A percentile compares a stretch with the other conserved stretches of the same genome.
These are phyloP conservation scores for Diddensiella santjacobensis DNA, from an alignment of 805 yeast genomes.

Conservation along the genomic window DNA sequence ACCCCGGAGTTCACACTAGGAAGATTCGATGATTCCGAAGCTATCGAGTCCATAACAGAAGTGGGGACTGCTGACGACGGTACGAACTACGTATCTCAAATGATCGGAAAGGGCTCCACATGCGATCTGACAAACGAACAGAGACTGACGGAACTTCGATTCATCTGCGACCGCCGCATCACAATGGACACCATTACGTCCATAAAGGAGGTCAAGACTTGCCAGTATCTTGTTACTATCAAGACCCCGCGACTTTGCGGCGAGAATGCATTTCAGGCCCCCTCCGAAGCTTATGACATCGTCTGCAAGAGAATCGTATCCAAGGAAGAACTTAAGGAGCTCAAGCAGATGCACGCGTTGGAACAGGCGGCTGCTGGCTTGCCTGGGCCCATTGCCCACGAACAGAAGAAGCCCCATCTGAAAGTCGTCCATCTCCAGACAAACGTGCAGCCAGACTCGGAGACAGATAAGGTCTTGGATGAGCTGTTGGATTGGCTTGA, in stretches of 20 bases:
- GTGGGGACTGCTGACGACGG: background rate
- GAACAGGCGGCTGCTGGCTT: too few species aligned
- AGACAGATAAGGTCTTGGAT: too few species aligned
- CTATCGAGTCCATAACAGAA: conserved; percentile 8
- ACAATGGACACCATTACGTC: conserved; percentile 33
- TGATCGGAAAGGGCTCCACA: conserved; percentile 47
- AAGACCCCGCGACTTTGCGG: conserved; percentile 50
- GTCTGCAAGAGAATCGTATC: conserved; percentile 21
- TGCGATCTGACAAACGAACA: conserved; percentile 58
- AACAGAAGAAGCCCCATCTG: too few species aligned
- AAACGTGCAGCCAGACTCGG: too few species aligned
- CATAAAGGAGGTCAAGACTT: conserved; percentile 52
- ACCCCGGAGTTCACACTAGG: conserved; percentile 34
- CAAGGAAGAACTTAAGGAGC: conserved; percentile 8
- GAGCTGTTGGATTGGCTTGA: too few species aligned
- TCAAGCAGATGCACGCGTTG: too few species aligned
- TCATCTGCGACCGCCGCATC: conserved; percentile 47
- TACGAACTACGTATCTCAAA: conserved; percentile 31
- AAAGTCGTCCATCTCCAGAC: too few species aligned
- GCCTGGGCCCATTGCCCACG: too few species aligned
- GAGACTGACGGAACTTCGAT: conserved; percentile 53
- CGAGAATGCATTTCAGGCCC: conserved; percentile 35
- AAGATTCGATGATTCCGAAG: conserved; percentile 12
- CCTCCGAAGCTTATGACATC: conserved; percentile 29
- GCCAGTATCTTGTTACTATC: conserved; percentile 52